A percentile compares a stretch with the other conserved stretches of the same genome.
These are phyloP conservation scores for Petunia hybrid DNA, from an alignment of 305 asterid genomes.

Conservation along the genomic window DNA sequence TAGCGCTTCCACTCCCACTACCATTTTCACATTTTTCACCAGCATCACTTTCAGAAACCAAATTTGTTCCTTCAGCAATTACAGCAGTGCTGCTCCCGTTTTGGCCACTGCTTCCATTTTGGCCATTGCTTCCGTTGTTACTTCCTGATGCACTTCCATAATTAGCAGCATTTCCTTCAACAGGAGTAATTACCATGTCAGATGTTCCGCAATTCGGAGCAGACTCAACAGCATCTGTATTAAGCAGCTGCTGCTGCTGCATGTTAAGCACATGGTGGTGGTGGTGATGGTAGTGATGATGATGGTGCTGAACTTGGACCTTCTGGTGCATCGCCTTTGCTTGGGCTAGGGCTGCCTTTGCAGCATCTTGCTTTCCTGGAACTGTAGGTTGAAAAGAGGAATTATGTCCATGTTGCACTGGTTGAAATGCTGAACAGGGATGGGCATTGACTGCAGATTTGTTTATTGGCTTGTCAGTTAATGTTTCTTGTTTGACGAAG, in stretches of 20 bases:
- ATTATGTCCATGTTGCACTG: constrained; percentile 43
- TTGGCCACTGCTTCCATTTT: constrained; percentile 46
- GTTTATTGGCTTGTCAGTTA: constrained; percentile 34
- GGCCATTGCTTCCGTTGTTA: constrained; percentile 50
- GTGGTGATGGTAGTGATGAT: constrained; percentile 57
- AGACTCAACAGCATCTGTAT: constrained; percentile 34
- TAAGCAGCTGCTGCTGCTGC: constrained; percentile 46
- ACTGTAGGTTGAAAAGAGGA: constrained; percentile 41
- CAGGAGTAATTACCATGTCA: constrained; percentile 33
- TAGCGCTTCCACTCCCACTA: constrained; percentile 42
- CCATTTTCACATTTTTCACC: constrained; percentile 41
- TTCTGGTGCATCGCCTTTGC: constrained; percentile 43
- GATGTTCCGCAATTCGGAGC: constrained; percentile 38
- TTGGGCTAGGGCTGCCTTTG: constrained; percentile 40
- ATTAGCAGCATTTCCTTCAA: constrained; percentile 49
- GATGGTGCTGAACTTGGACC: constrained; percentile 57
- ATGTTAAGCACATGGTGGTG: constrained; percentile 51
- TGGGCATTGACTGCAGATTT: constrained; percentile 37
- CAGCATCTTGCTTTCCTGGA: constrained; percentile 39
- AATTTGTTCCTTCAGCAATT: constrained; percentile 49
- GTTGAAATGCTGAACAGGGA: constrained; percentile 46
- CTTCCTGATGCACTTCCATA: constrained; percentile 59
- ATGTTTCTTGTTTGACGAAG: constrained; percentile 44
- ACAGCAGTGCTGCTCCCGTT: constrained; percentile 49
- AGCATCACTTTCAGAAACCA: constrained; percentile 44